Evolutionary conservation across 1,139 yeast genomes (phyloP).

Genomic region (Geotrichum fermentans): DNA sequence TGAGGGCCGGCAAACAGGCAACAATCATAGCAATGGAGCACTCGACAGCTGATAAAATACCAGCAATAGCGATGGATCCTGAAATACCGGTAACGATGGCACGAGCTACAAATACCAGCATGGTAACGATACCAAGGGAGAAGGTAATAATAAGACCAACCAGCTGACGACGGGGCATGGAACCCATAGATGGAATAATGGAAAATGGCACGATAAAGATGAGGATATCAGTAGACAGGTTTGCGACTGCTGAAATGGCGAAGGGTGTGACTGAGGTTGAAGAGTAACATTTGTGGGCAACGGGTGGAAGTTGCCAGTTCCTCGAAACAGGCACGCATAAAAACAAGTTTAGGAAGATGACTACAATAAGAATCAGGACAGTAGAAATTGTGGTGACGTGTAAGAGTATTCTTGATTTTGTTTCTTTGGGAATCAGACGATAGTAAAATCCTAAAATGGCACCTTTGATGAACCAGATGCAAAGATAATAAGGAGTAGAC

Average conservation of each 20-base stretch:
- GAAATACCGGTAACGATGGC: constrained; percentile 27
- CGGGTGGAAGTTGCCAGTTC: constrained; percentile 31
- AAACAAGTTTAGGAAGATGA: constrained; percentile 29
- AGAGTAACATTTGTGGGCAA: constrained; percentile 28
- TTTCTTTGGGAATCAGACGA: constrained; percentile 30
- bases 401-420: constrained; percentile 27
- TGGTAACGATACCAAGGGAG: constrained; percentile 32
- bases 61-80: constrained; percentile 28
- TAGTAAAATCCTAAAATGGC: constrained; percentile 33
- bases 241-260: constrained; percentile 29
- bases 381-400: constrained; percentile 24
- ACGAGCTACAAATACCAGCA: constrained; percentile 29
- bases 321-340: constrained; percentile 32
- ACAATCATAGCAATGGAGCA: constrained; percentile 33
- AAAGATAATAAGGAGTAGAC: constrained; percentile 31
- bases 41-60: constrained; percentile 33
- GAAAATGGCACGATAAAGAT: constrained; percentile 34
- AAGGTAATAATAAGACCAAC: constrained; percentile 31
- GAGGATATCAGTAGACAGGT: constrained; percentile 30
- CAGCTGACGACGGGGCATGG: constrained; percentile 26
- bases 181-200: constrained; percentile 26
- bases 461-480: constrained; percentile 33
- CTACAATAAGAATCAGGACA: constrained; percentile 23
- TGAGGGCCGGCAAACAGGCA: constrained; percentile 32
- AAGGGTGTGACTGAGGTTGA: constrained; percentile 32